Evolutionary conservation across 176 grass and related monocot genomes (phyloP).

Genomic region (Calamus simplicifolius): DNA sequence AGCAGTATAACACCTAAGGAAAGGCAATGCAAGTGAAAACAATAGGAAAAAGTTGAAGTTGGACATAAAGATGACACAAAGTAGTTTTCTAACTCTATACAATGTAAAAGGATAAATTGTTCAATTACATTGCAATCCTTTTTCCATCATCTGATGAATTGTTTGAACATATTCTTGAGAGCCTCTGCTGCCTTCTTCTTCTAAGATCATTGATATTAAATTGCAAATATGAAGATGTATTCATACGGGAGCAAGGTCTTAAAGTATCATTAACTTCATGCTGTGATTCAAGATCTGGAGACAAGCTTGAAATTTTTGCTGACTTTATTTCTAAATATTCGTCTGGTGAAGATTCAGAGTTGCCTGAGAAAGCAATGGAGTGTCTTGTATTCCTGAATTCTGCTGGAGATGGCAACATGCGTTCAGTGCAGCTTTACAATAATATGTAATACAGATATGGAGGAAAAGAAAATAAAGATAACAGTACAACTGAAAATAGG

Average conservation of each 20-base stretch:
- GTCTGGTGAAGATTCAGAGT: slow-evolving; percentile 19
- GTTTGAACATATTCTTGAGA: slow-evolving; percentile 32
- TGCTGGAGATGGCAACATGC: slow-evolving; percentile 23
- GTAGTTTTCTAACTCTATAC: no score
- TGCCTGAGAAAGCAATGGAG: neutral
- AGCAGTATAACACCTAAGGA: slow-evolving; percentile 56
- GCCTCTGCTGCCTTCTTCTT: slow-evolving; percentile 55
- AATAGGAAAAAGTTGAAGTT: neutral
- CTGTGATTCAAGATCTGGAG: slow-evolving; percentile 20
- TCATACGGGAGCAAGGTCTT: slow-evolving; percentile 32
- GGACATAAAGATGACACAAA: no score
- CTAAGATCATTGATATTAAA: slow-evolving; percentile 65
- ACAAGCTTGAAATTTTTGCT: slow-evolving; percentile 23
- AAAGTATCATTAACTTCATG: slow-evolving; percentile 24
- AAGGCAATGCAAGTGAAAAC: slow-evolving; percentile 1
- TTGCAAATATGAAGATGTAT: slow-evolving; percentile 41
- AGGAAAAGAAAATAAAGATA: neutral
- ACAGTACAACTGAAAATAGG: neutral
- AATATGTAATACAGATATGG: no score
- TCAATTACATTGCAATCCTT: slow-evolving; percentile 36
- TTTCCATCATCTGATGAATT: slow-evolving; percentile 24
- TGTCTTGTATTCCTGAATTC: slow-evolving; percentile 25
- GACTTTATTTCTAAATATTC: slow-evolving; percentile 29
- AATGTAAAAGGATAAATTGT: neutral
- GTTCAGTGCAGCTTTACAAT: slow-evolving; percentile 7